Percentiles rank a stretch among this genome's conserved stretches.
phyloP scores from a whole-genome alignment of 495 filamentous ascomycete species.

The Penicillium paradoxum region DNA sequence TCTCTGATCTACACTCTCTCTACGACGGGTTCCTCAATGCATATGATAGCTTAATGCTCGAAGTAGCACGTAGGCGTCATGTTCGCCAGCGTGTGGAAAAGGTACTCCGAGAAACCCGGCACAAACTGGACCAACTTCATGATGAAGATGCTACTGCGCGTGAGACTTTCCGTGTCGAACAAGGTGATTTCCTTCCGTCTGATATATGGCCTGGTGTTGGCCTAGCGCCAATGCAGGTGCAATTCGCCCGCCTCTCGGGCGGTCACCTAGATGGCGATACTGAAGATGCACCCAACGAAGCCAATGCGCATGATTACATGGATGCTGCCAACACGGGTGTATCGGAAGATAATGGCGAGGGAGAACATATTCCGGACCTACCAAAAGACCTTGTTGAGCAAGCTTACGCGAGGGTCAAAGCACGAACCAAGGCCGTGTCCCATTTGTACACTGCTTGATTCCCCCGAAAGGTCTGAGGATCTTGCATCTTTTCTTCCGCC shows the following conservation, averaged over 20 bases:
- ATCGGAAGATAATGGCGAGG: slow-evolving; percentile 25
- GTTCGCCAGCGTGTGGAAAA: slow-evolving; percentile 67
- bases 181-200: slow-evolving; percentile 79
- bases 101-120: slow-evolving; percentile 68
- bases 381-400: slow-evolving; percentile 52
- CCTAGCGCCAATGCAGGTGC: slow-evolving; percentile 53
- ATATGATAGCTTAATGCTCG: slow-evolving; percentile 78
- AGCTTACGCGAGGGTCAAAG: slow-evolving; percentile 40
- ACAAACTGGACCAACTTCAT: slow-evolving; percentile 69
- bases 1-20: slow-evolving; percentile 66
- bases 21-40: slow-evolving; percentile 80
- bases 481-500: neutral
- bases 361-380: slow-evolving; percentile 48
- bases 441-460: neutral
- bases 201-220: slow-evolving; percentile 83
- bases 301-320: neutral
- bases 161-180: slow-evolving; percentile 72
- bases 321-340: neutral
- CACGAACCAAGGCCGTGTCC: slow-evolving; percentile 13
- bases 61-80: slow-evolving; percentile 67
- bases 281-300: slow-evolving; percentile 3
- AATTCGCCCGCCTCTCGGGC: slow-evolving; percentile 43
- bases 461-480: neutral
- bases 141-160: slow-evolving; percentile 68
- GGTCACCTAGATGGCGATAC: slow-evolving; percentile 28